Conservation (phyloP, 192 early-diverging fungal genomes). For the Coemansia sp. region DNA sequence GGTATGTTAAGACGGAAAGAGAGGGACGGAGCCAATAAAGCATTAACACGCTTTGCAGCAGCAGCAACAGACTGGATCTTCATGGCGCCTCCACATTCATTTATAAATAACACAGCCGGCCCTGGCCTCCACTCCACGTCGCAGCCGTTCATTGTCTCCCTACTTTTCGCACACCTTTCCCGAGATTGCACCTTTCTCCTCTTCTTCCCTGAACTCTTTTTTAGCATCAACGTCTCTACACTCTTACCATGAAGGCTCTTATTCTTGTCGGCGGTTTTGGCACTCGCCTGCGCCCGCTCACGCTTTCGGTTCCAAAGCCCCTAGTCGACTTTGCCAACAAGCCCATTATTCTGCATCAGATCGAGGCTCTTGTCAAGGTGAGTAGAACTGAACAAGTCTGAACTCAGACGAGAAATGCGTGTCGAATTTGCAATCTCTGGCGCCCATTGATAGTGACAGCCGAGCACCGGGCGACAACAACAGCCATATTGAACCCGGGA, state of each 20-base stretch:
- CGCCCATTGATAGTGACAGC: not conserved
- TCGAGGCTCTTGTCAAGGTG: conserved; percentile 95
- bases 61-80: conserved; percentile 2
- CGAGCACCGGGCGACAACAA: not conserved
- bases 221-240: not conserved
- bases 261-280: conserved; percentile 93
- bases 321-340: conserved; percentile 99
- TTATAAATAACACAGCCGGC: conserved; percentile 10
- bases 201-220: not conserved
- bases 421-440: conserved; percentile 5
- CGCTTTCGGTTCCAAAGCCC: conserved; percentile 95
- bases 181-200: not conserved
- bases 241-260: conserved; percentile 71
- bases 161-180: conserved; percentile 1
- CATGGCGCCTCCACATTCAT: conserved; percentile 2
- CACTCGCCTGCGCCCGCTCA: conserved; percentile 96
- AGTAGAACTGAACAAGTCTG: conserved; percentile 9
- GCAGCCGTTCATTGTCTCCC: not conserved
- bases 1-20: not conserved
- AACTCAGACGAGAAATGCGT: not conserved
- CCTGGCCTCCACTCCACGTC: not conserved
- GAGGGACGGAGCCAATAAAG: conserved; percentile 8
- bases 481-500: not conserved
- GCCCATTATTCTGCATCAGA: conserved; percentile 99
- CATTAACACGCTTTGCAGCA: not conserved